Percentiles rank a stretch among this genome's conserved stretches.
Evolutionary conservation across 2,329 filamentous ascomycete genomes (phyloP).

Genomic region (Verticillium klebahnii): DNA sequence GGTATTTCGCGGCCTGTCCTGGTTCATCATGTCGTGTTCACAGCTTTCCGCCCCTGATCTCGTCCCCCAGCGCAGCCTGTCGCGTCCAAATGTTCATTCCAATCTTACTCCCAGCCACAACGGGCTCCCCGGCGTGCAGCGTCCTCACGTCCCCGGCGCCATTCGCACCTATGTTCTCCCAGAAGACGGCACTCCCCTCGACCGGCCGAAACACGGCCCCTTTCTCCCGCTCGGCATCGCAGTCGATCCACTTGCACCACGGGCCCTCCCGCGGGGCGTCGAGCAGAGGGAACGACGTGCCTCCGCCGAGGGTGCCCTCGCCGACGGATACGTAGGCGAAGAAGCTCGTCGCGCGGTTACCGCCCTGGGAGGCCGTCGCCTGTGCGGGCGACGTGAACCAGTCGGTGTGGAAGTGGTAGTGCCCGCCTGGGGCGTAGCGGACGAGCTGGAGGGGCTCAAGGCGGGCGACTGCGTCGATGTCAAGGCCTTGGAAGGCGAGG

Average conservation of each 20-base stretch:
- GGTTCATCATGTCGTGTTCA: not conserved
- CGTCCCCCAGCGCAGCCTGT: constrained; percentile 30
- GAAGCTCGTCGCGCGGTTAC: constrained; percentile 41
- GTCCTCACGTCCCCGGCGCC: constrained; percentile 36
- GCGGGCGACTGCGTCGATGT: constrained; percentile 22
- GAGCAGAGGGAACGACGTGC: constrained; percentile 43
- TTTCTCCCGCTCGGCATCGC: constrained; percentile 40
- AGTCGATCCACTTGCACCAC: constrained; percentile 35
- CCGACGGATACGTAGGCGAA: constrained; percentile 40
- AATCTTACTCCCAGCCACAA: constrained; percentile 40
- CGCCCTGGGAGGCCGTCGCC: constrained; percentile 32
- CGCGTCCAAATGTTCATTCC: constrained; percentile 51
- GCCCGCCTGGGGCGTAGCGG: constrained; percentile 37
- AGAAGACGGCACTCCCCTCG: constrained; percentile 43
- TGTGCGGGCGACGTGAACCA: constrained; percentile 40
- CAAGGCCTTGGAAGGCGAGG: constrained; percentile 39
- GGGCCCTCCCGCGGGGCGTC: constrained; percentile 25
- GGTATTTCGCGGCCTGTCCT: constrained; percentile 3
- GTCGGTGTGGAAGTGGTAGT: constrained; percentile 46
- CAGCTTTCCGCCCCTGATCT: constrained; percentile 23
- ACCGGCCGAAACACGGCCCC: constrained; percentile 44
- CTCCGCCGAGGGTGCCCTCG: constrained; percentile 37
- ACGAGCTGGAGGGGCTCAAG: constrained; percentile 45
- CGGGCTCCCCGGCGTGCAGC: constrained; percentile 41
- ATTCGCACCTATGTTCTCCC: constrained; percentile 35